A percentile compares a stretch with the other conserved stretches of the same genome.
phyloP scores from a whole-genome alignment of 2,329 filamentous ascomycete species.

The Phaeosphaeriaceae sp. region DNA sequence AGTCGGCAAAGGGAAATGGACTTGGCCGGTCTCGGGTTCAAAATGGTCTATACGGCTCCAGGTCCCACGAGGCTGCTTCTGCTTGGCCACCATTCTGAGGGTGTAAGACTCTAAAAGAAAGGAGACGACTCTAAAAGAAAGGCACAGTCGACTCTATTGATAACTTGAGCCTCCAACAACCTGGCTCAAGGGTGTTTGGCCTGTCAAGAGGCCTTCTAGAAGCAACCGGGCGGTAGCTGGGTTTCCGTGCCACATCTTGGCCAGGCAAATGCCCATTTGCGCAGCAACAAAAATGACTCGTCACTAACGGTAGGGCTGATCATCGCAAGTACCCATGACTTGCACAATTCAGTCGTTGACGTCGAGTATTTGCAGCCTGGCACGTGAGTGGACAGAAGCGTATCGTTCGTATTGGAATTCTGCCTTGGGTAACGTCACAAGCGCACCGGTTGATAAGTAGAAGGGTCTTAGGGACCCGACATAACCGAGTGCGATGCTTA shows the following conservation, averaged over 20 bases:
- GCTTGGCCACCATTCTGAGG: background rate
- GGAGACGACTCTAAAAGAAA: background rate
- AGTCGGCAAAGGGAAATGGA: background rate
- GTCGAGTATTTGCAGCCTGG: constrained; percentile 9
- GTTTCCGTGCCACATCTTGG: constrained; percentile 2
- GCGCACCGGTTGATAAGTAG: constrained; percentile 10
- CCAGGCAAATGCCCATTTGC: background rate
- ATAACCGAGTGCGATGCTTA: constrained; percentile 27
- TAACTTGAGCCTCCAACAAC: constrained; percentile 12
- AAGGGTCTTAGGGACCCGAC: constrained; percentile 18
- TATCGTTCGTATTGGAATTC: constrained; percentile 15
- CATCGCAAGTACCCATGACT: constrained; percentile 13
- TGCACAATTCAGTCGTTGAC: constrained; percentile 17
- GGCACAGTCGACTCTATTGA: background rate
- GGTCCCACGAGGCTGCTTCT: background rate
- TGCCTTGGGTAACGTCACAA: constrained; percentile 32
- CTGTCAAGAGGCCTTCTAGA: constrained; percentile 6
- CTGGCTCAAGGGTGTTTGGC: background rate
- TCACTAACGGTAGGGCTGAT: constrained; percentile 6
- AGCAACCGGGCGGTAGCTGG: constrained; percentile 7
- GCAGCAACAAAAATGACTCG: constrained; percentile 8
- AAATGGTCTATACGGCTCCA: background rate
- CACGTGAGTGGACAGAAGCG: constrained; percentile 12
- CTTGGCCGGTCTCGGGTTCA: background rate
- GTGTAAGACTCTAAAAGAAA: background rate